Evolutionary conservation across 352 stramenopile genomes (phyloP).

Genomic region (Phytophthora europaea): DNA sequence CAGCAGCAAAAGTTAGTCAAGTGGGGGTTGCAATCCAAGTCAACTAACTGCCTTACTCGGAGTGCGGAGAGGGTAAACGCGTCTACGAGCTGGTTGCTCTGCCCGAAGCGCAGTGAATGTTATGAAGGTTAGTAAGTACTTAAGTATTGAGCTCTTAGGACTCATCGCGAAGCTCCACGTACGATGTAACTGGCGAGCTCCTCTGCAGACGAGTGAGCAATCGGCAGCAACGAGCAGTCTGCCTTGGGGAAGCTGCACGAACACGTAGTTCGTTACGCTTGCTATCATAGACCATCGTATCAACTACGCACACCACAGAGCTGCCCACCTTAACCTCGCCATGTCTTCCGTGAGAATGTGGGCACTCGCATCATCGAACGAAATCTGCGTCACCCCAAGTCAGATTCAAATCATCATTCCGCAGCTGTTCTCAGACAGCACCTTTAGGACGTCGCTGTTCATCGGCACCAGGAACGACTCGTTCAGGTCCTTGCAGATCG

Average conservation of each 20-base stretch:
- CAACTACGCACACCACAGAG: background rate
- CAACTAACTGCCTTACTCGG: constrained; percentile 43
- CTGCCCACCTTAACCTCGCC: constrained; percentile 87
- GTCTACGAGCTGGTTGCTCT: constrained; percentile 91
- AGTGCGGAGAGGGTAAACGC: constrained; percentile 84
- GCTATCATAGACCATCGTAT: too few species aligned
- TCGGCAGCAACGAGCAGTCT: constrained; percentile 97
- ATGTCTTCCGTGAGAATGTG: constrained; percentile 95
- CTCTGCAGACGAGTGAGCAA: constrained; percentile 98
- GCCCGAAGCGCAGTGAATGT: background rate
- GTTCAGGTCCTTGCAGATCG: constrained; percentile 97
- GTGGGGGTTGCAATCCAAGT: background rate
- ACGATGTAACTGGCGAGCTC: constrained; percentile 97
- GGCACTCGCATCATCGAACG: constrained; percentile 88
- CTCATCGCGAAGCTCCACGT: constrained; percentile 29
- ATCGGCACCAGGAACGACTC: constrained; percentile 98
- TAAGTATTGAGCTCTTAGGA: background rate
- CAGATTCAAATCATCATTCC: background rate
- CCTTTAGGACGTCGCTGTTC: constrained; percentile 94
- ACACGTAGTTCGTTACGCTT: background rate
- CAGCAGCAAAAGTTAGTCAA: background rate
- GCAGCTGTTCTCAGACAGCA: constrained; percentile 19
- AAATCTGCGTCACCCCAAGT: constrained; percentile 58
- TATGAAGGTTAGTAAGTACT: background rate
- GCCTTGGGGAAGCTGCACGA: constrained; percentile 90